These are phyloP conservation scores for Aspergillus melleus DNA, from an alignment of 2,329 filamentous ascomycete genomes.

Conservation along the genomic window DNA sequence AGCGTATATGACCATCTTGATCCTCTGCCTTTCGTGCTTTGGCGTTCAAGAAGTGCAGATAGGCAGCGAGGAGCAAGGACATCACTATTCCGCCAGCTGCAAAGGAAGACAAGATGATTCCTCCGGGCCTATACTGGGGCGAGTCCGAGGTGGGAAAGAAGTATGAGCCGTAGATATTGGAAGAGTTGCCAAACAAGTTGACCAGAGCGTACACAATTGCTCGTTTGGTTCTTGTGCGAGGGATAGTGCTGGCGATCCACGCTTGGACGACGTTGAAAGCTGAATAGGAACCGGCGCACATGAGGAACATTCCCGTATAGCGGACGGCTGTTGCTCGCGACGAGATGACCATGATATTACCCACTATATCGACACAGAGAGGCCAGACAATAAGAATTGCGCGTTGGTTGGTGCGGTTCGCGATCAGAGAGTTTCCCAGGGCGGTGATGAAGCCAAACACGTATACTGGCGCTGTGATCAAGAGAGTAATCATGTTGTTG, in stretches of 20 bases:
- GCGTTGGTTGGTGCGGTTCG: slow-evolving; percentile 16
- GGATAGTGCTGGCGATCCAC: slow-evolving; percentile 25
- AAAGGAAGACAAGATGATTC: slow-evolving; percentile 19
- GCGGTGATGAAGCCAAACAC: slow-evolving; percentile 35
- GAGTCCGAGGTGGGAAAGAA: slow-evolving; percentile 18
- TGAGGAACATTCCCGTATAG: slow-evolving; percentile 21
- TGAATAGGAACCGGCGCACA: slow-evolving; percentile 21
- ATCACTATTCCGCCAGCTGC: slow-evolving; percentile 16
- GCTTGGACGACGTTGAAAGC: slow-evolving; percentile 23
- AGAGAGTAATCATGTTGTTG: slow-evolving; percentile 16
- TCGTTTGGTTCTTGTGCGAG: slow-evolving; percentile 20
- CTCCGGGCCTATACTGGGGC: slow-evolving; percentile 18
- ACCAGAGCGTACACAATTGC: slow-evolving; percentile 23
- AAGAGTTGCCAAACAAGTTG: slow-evolving; percentile 21
- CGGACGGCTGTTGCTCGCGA: slow-evolving; percentile 15
- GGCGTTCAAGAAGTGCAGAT: slow-evolving; percentile 9
- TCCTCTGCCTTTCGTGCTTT: slow-evolving; percentile 8
- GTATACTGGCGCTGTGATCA: slow-evolving; percentile 23
- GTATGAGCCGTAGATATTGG: slow-evolving; percentile 23
- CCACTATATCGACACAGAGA: slow-evolving; percentile 19
- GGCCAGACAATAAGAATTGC: slow-evolving; percentile 20
- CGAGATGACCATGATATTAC: slow-evolving; percentile 19
- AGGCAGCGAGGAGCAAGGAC: slow-evolving; percentile 5
- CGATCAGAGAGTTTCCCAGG: slow-evolving; percentile 31
- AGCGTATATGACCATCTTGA: slow-evolving; percentile 10